Evolutionary conservation across 139 green algal genomes (phyloP).

Genomic region (Coelastrella sp.): DNA sequence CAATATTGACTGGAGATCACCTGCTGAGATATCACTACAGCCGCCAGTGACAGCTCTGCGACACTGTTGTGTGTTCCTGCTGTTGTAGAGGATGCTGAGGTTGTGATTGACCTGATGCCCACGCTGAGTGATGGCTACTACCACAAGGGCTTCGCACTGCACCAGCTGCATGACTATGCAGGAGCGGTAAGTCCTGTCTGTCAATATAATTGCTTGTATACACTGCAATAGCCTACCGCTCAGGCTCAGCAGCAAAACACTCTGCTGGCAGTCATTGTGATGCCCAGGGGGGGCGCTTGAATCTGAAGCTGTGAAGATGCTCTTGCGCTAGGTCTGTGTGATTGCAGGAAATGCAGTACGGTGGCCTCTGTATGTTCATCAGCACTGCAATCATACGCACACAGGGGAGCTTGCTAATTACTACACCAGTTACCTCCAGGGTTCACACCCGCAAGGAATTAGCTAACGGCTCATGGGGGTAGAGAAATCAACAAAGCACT

Average conservation of each 20-base stretch:
- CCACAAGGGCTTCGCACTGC: conserved; percentile 44
- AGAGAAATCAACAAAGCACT: background rate
- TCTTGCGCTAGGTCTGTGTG: too few species aligned
- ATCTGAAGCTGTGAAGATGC: too few species aligned
- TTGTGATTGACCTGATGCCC: conserved; percentile 35
- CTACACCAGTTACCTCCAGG: too few species aligned
- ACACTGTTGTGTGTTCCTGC: background rate
- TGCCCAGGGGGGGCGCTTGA: too few species aligned
- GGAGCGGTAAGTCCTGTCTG: background rate
- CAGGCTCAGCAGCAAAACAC: too few species aligned
- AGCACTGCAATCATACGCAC: too few species aligned
- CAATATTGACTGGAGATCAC: background rate
- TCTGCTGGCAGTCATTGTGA: too few species aligned
- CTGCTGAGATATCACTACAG: background rate
- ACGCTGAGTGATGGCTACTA: conserved; percentile 25
- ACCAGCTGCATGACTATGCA: conserved; percentile 38
- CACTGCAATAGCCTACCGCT: background rate
- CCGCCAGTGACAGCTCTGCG: background rate
- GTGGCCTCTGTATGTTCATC: too few species aligned
- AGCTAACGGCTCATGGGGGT: background rate
- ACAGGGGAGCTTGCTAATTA: too few species aligned
- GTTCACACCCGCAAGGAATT: too few species aligned
- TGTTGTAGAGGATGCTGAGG: conserved; percentile 44
- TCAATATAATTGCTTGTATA: background rate
- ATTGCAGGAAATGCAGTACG: too few species aligned